Base-by-base conservation (phyloP, 495 filamentous ascomycete genomes). In the Articulospora tetracladia region DNA sequence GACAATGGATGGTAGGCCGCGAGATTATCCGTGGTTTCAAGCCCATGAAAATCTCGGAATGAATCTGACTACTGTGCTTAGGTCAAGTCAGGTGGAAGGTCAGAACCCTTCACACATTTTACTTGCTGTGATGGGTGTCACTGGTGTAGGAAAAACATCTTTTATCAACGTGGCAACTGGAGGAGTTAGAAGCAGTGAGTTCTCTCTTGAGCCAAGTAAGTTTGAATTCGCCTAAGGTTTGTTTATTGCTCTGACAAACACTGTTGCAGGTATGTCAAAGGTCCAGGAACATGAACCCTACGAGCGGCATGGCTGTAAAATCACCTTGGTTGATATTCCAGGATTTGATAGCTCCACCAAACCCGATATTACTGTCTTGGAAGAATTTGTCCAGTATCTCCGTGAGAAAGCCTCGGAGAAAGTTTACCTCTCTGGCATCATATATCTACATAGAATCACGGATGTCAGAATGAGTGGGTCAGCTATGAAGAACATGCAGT, bases 111-210 rank as follows among this genome's bases (percentile, higher is more conserved):
- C 28, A 22, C 55, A 73, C 20, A 68, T 74, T 51, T 61, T 67
- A 7, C n/a, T n/a, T n/a, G n/a, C n/a, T n/a, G 64, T 72, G 15
- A 68, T 72, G 66, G 73, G 73, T 26, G 61, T 73, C 22, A 74
- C 74, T 2, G 74, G 73, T 1, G 58, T 66, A 13, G 72, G 73
- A 20, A 76, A 76, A 60, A 71, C 61, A 13, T 72, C 65, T 20
- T 73, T 76, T 52, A 69, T 76, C 59, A 55, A 64, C 19, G 55
- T 59, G 17, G 53, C 49, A 20, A 36, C 26, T 44, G 15, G 32
- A n/a, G n/a, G n/a, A n/a, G n/a, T n/a, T n/a, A n/a, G n/a, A n/a
- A n/a, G n/a, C n/a, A n/a, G n/a, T n/a, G n/a, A n/a, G n/a, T n/a
- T n/a, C n/a, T n/a, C n/a, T n/a, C n/a, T n/a, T n/a, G n/a, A n/a